Evolutionary conservation across 352 stramenopile species (phyloP), one percentile per base, ranked within the genome.

Genomic region (Discostella stelligera): DNA sequence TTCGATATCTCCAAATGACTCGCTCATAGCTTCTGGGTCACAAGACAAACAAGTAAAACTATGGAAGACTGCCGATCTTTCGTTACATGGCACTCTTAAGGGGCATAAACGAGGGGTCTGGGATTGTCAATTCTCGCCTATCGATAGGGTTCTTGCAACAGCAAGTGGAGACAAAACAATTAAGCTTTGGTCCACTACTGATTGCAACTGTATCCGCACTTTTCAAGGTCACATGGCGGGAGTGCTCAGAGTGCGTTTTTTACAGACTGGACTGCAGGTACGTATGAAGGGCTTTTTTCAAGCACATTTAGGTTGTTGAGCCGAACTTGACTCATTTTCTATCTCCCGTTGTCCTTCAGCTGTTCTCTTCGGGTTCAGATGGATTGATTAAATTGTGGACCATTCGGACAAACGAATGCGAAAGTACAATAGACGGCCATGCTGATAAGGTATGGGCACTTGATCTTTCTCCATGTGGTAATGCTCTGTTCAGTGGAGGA

Each of bases 1-100:
- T 37, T 94, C 95, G 2, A 86, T 99, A n/a, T 94, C 96, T 21
- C 97, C 97, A 3, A 99, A 99, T 79, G 96, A 99, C 74, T 96
- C 94, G 2, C 90, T 99, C 13, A 94, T 99, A 62, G 97, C 97
- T 7, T 98, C 95, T 79, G 96, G 95, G 11, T 98, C 94, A 55
- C 96, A 98, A 86, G 97, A 99, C 87, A 98, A 98, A 79, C 95
- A 96, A 30, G 96, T 98, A 50, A 98, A 98, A 81, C 84, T 99
- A 37, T 99, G 97, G 97, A 89, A 94, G 71, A 86, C 94, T 16
- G 89, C 91, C 8, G 89, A 97, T 52, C 87, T 99, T 58, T 88
- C 89, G 41, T 79, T 97, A 9, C 88, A 95, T 21, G 96, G 94
- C 39, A 97, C 95, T 41, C 94, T 98, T 30, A 97, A 94, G 23